A percentile compares a stretch with the other conserved stretches of the same genome.
Evolutionary conservation across 768 basidiomycete species (phyloP).

Genomic region (Suillus luteus): DNA sequence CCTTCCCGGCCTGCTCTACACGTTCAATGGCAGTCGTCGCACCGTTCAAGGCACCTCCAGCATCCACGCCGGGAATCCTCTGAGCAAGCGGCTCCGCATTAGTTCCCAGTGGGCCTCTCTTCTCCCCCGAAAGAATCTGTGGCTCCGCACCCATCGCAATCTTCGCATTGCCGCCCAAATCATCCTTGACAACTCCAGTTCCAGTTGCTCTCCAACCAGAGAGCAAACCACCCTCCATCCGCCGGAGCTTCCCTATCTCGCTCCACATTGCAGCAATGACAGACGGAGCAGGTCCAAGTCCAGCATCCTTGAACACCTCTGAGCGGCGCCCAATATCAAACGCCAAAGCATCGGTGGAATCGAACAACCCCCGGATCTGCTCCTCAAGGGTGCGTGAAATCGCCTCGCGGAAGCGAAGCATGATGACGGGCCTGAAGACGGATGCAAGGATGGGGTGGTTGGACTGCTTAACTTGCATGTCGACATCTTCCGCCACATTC

Average conservation of each 20-base stretch:
- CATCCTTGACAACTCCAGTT: slow-evolving; percentile 62
- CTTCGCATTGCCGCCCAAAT: slow-evolving; percentile 31
- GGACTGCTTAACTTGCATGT: slow-evolving; percentile 54
- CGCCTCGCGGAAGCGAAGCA: slow-evolving; percentile 57
- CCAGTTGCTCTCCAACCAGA: slow-evolving; percentile 58
- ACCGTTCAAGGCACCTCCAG: slow-evolving; percentile 10
- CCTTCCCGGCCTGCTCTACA: slow-evolving; percentile 33
- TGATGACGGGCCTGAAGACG: slow-evolving; percentile 64
- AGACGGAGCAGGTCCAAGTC: slow-evolving; percentile 49
- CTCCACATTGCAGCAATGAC: slow-evolving; percentile 68
- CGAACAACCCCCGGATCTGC: slow-evolving; percentile 52
- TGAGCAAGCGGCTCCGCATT: slow-evolving; percentile 40
- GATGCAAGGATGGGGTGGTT: slow-evolving; percentile 66
- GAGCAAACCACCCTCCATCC: slow-evolving; percentile 36
- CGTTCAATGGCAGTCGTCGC: slow-evolving; percentile 34
- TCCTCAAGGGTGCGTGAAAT: slow-evolving; percentile 58
- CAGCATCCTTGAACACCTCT: slow-evolving; percentile 67
- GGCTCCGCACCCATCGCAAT: slow-evolving; percentile 76
- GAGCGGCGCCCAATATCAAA: slow-evolving; percentile 60
- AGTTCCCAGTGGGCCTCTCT: slow-evolving; percentile 65
- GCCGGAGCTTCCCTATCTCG: slow-evolving; percentile 61
- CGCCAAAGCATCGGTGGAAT: slow-evolving; percentile 55
- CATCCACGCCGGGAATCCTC: not conserved
- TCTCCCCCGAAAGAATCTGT: slow-evolving; percentile 67
- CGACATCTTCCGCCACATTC: slow-evolving; percentile 56